A percentile compares a stretch with the other conserved stretches of the same genome.
phyloP scores from a whole-genome alignment of 2,329 filamentous ascomycete genomes.

The Aureobasidium leucospermi region DNA sequence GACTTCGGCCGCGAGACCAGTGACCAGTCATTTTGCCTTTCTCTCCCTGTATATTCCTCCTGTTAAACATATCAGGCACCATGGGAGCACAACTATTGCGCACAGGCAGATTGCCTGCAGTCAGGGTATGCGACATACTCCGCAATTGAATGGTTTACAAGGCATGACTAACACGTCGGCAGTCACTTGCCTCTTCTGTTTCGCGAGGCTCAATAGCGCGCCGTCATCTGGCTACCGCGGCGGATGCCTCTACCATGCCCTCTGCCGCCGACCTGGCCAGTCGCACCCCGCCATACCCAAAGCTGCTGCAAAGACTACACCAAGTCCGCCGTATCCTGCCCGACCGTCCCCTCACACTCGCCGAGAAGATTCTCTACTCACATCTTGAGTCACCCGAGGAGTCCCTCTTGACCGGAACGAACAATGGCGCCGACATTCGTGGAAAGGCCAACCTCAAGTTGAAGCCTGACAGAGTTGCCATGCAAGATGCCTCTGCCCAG shows the following conservation, averaged over 20 bases:
- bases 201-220: slow-evolving; percentile 7
- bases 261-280: slow-evolving; percentile 37
- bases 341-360: slow-evolving; percentile 64
- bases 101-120: slow-evolving; percentile 13
- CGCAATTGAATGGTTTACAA: background rate
- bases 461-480: slow-evolving; percentile 93
- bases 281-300: slow-evolving; percentile 71
- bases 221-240: slow-evolving; percentile 27
- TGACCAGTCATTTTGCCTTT: background rate
- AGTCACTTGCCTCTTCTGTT: slow-evolving; percentile 13
- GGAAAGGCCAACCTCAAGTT: slow-evolving; percentile 91
- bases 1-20: background rate
- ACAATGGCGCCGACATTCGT: slow-evolving; percentile 76
- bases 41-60: background rate
- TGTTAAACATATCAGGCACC: background rate
- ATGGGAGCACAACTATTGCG: slow-evolving; percentile 14
- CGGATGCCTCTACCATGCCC: slow-evolving; percentile 14
- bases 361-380: slow-evolving; percentile 97
- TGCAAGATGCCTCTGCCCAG: slow-evolving; percentile 98
- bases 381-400: slow-evolving; percentile 87
- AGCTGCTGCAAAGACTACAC: slow-evolving; percentile 68
- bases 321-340: slow-evolving; percentile 67
- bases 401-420: slow-evolving; percentile 72
- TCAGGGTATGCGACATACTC: background rate
- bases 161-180: slow-evolving; percentile 1